A percentile compares a stretch with the other conserved stretches of the same genome.
Evolutionary conservation across 2,329 filamentous ascomycete species (phyloP).

Genomic region (Curvularia sp.): DNA sequence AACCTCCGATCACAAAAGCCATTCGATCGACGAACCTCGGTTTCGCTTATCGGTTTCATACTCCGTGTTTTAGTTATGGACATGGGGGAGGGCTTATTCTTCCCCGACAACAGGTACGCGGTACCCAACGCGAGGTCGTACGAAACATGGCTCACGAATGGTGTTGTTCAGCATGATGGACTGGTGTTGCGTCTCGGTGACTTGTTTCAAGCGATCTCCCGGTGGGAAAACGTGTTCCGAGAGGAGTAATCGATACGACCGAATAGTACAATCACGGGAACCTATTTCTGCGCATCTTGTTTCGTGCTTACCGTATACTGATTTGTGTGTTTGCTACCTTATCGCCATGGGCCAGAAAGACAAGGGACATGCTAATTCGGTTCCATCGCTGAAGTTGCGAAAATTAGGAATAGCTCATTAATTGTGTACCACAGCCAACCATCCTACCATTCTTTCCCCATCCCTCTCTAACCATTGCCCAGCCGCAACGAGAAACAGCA

Average conservation of each 20-base stretch:
- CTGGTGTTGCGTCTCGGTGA: background rate
- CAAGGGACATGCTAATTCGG: too few relatives aligned
- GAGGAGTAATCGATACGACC: background rate
- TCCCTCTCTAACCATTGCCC: too few relatives aligned
- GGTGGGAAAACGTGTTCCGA: background rate
- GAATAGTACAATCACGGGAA: background rate
- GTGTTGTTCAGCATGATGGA: background rate
- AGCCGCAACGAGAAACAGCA: too few relatives aligned
- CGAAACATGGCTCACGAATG: background rate
- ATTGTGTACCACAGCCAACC: too few relatives aligned
- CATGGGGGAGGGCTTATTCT: conserved; percentile 1
- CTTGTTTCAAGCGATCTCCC: background rate
- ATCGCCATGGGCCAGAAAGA: too few relatives aligned
- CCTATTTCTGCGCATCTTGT: background rate
- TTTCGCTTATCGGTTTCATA: conserved; percentile 16
- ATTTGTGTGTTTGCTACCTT: background rate
- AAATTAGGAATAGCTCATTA: too few relatives aligned
- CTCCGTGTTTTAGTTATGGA: conserved; percentile 13
- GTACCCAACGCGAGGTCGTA: background rate
- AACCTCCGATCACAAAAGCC: background rate
- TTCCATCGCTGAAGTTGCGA: too few relatives aligned
- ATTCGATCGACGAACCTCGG: conserved; percentile 10
- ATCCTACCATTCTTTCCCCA: too few relatives aligned
- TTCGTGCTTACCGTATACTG: background rate
- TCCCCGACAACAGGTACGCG: conserved; percentile 5